Evolutionary conservation across 805 yeast species (phyloP), one percentile per base, ranked within the genome.

Genomic region (Zygosaccharomyces siamensis): DNA sequence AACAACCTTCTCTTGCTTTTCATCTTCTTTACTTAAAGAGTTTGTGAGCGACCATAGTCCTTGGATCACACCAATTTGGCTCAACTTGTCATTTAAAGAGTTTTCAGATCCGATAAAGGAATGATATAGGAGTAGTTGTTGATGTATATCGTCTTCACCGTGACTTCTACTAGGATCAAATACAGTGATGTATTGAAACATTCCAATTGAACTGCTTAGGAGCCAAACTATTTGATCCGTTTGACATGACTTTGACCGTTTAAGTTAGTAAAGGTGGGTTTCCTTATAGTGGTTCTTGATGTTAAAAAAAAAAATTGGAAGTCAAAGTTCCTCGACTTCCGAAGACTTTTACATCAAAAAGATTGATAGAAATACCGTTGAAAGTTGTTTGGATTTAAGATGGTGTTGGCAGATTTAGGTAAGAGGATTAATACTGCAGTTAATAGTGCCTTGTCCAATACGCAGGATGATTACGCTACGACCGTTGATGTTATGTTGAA

Each of bases 331-430:
- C 16, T 28, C 11, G 18, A 14, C 30, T 41, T 41, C 18, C 20
- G 11, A 16, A 30, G 21, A 14, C 20, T 1, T 14, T 28, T 24
- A 21, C 7, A 7, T 12, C 8, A 16, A 41, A 14, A 23, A 16
- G 30, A 30, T 18, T 18, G 5, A 39, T 7, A 16, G 27, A 28
- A 24, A 26, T 26, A 26, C 5, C 28, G 28, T 26, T 26, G 4
- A 20, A 37, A 26, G 14, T n/a, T 27, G 20, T 20, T 31, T 20
- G 20, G 14, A 32, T 43, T n/a, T 14, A 33, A 23, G 11, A 86
- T 85, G 92, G 92, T 85, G 62, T 74, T 85, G 56, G 89, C 89
- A 39, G 93, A 86, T 67, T 71, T 86, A 50, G 93, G 95, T 28
- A 74, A 83, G 60, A 78, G 88, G 57, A 84, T 86, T 66, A 85